Base-by-base conservation (phyloP, 805 yeast genomes). In the Candida orba region DNA sequence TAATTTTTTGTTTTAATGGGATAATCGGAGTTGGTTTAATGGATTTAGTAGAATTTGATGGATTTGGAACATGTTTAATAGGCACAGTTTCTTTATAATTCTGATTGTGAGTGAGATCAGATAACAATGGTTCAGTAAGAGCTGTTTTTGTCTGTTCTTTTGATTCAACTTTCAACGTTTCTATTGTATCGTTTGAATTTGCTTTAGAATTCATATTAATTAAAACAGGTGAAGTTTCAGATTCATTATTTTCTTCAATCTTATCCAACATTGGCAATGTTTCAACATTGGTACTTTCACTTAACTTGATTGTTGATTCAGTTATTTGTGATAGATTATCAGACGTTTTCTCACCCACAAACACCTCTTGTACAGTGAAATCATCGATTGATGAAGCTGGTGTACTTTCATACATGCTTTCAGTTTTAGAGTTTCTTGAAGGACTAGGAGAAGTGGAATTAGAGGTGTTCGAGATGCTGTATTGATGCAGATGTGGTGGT, bases 351-450 rank as follows among this genome's bases (percentile, higher is more conserved):
- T 30, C 15, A 30, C 14, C 29, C 12, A 7, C 9, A 30, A 41
- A 45, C n/a, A 50, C 34, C 1, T 33, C 17, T 12, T 34, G 43
- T 23, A 31, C 4, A 8, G 52, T 49, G 4, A 58, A 41, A 35
- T 58, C 62, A 37, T 58, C 62, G 22, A 57, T 50, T 8, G 61
- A 57, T 1, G 61, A 57, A 17, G 62, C 53, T 6, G 62, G 62
- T 6, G 62, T 55, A 22, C 52, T 53, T 20, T 58, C 62, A 41
- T 47, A 44, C 12, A 46, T 43, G 38, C 56, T 52, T 4, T 54
- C 52, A 33, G 59, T 46, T 40, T 59, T 47, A 1, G 62, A 57
- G 3, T 52, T 43, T 35, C 62, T 42, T 2, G 59, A 57, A 17
- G 61, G 58, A 8, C 56, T 51, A 24, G 60, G 62, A 4, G 61